Conservation (phyloP, 129 eudicot species). For the Daucus carota region DNA sequence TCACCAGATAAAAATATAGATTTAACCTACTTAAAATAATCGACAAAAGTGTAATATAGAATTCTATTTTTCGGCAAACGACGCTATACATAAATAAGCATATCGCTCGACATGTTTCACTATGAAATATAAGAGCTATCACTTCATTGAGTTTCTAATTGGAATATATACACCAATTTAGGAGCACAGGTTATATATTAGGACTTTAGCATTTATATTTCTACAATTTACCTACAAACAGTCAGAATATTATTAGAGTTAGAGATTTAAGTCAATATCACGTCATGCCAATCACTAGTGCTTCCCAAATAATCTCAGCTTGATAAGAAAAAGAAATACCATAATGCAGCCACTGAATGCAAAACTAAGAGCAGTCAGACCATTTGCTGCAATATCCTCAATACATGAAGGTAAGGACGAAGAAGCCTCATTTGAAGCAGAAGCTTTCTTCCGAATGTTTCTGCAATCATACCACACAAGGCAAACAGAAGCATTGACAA, state of each 20-base stretch:
- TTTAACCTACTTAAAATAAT: background rate
- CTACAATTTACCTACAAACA: background rate
- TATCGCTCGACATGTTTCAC: background rate
- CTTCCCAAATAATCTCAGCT: background rate
- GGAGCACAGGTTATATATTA: background rate
- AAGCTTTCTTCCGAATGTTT: constrained; percentile 70
- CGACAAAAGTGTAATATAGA: background rate
- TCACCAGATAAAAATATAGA: background rate
- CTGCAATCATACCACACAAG: constrained; percentile 69
- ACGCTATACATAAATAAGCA: background rate
- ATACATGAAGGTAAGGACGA: constrained; percentile 62
- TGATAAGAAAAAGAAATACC: constrained; percentile 41
- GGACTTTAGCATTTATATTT: background rate
- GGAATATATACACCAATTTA: background rate
- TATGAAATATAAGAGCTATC: background rate
- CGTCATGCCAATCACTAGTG: background rate
- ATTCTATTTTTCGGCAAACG: background rate
- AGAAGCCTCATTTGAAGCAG: constrained; percentile 52
- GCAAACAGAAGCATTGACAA: constrained; percentile 65
- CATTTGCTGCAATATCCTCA: constrained; percentile 82
- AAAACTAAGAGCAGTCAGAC: constrained; percentile 80
- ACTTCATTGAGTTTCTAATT: background rate
- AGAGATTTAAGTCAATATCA: background rate
- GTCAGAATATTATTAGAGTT: background rate
- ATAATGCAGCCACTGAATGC: constrained; percentile 76